phyloP scores from a whole-genome alignment of 2,329 filamentous ascomycete genomes.

The Chrysosporium queenslandicum region DNA sequence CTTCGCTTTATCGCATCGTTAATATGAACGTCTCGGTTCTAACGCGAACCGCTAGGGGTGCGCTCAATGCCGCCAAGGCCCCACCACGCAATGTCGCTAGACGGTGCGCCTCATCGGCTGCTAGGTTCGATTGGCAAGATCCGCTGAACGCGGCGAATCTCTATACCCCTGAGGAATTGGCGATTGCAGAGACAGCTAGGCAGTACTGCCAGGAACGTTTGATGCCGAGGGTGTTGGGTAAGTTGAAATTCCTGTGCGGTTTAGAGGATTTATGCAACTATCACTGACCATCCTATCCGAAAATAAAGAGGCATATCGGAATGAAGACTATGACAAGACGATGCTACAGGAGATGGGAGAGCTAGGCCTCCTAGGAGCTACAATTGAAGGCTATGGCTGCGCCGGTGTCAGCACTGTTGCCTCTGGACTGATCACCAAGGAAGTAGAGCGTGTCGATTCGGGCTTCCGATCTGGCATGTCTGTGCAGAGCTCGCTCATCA shows the following conservation, averaged over 20 bases:
- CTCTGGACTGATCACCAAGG: slow-evolving; percentile 78
- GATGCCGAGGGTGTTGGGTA: slow-evolving; percentile 76
- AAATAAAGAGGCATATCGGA: slow-evolving; percentile 63
- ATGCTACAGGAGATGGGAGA: slow-evolving; percentile 90
- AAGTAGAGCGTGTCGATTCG: slow-evolving; percentile 82
- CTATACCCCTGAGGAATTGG: slow-evolving; percentile 80
- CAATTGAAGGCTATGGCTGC: slow-evolving; percentile 78
- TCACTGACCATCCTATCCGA: no score
- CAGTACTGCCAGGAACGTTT: slow-evolving; percentile 88
- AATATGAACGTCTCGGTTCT: slow-evolving; percentile 14
- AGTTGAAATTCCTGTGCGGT: no score
- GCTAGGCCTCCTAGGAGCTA: slow-evolving; percentile 76
- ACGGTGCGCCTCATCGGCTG: slow-evolving; percentile 15
- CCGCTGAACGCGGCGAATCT: slow-evolving; percentile 65
- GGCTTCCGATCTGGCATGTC: slow-evolving; percentile 90
- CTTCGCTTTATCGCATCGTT: not conserved
- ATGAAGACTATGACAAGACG: slow-evolving; percentile 74
- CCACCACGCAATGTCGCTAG: slow-evolving; percentile 2
- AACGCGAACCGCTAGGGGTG: slow-evolving; percentile 7
- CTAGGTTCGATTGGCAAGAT: slow-evolving; percentile 80
- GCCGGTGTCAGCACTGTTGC: slow-evolving; percentile 81
- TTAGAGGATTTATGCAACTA: no score
- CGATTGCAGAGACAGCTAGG: slow-evolving; percentile 82
- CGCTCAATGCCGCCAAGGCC: slow-evolving; percentile 1
- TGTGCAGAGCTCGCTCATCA: slow-evolving; percentile 83